Evolutionary conservation across 148 eudicot species (phyloP), one percentile per base, ranked within the genome.

Genomic region (Cornus florida): DNA sequence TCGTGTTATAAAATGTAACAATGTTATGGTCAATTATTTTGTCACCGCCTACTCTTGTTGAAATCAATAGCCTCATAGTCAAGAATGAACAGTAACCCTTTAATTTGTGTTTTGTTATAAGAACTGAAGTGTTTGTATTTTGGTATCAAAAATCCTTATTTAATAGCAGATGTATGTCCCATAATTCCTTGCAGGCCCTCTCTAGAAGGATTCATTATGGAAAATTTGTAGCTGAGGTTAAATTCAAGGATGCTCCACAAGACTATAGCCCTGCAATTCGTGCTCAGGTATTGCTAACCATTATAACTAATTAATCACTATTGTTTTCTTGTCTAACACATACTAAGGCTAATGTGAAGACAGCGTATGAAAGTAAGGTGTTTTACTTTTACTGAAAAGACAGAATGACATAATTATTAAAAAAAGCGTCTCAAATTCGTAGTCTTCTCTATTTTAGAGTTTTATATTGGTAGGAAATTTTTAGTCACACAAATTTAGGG

Each of bases 141-240:
- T 57, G 62, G 17, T 57, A 4, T 43, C 20, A 20, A 5, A 57
- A 19, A n/a, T 19, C 17, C 20, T 57, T 57, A 3, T 13, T 57
- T 13, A 57, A 57, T 3, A 19, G 62, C 17, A 19, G 62, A 4
- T 57, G 17, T 14, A 13, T 14, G 62, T 57, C 20, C 20, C 8
- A 7, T 16, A 57, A 16, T 57, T 28, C 5, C n/a, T 75, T 84
- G 69, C 81, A 95, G 98, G 94, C 94, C 24, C 78, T 95, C 50
- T 93, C 99, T 4, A 92, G 91, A 81, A 90, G 99, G 73, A 95
- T 95, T 82, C 99, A 95, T 79, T 88, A 76, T 41, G 99, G 99
- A 53, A 95, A 90, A 80, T 95, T 83, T 71, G 99, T 95, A 4
- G 99, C 97, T 62, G 99, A 95, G 77, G 90, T 86, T 23, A 95